These are phyloP conservation scores for Lathyrus sativus DNA, from an alignment of 306 rosid species.

Conservation along the genomic window DNA sequence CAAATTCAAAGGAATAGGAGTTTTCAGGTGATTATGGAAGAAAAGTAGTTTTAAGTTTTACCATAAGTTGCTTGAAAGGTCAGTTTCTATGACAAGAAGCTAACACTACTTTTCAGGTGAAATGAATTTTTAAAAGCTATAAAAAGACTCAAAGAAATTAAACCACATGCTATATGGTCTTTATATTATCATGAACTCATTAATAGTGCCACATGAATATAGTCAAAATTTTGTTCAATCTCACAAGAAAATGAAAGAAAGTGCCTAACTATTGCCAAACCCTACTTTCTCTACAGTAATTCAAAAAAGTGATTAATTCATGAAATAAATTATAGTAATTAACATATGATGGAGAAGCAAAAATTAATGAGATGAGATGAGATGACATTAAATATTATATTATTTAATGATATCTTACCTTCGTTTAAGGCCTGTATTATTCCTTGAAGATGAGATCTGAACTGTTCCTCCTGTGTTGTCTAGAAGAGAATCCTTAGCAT, in stretches of 20 bases:
- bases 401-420: constrained; percentile 44
- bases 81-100: constrained; percentile 42
- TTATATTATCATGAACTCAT: constrained; percentile 25
- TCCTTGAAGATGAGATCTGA: constrained; percentile 93
- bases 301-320: constrained; percentile 10
- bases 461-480: constrained; percentile 39
- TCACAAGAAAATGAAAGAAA: constrained; percentile 6
- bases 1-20: constrained; percentile 21
- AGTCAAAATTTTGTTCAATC: constrained; percentile 39
- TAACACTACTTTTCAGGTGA: constrained; percentile 48
- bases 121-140: constrained; percentile 32
- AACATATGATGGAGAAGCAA: not conserved
- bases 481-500: constrained; percentile 49
- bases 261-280: constrained; percentile 49
- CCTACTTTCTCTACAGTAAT: constrained; percentile 40
- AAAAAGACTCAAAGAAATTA: constrained; percentile 33
- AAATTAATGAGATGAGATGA: constrained; percentile 18
- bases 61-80: constrained; percentile 48
- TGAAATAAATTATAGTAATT: constrained; percentile 8
- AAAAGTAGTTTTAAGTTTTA: constrained; percentile 25
- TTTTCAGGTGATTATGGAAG: constrained; percentile 42
- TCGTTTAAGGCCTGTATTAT: constrained; percentile 69
- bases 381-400: constrained; percentile 9
- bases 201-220: not conserved
- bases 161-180: constrained; percentile 29